phyloP scores from a whole-genome alignment of 257 asterid genomes.

The Solanum virginianum region DNA sequence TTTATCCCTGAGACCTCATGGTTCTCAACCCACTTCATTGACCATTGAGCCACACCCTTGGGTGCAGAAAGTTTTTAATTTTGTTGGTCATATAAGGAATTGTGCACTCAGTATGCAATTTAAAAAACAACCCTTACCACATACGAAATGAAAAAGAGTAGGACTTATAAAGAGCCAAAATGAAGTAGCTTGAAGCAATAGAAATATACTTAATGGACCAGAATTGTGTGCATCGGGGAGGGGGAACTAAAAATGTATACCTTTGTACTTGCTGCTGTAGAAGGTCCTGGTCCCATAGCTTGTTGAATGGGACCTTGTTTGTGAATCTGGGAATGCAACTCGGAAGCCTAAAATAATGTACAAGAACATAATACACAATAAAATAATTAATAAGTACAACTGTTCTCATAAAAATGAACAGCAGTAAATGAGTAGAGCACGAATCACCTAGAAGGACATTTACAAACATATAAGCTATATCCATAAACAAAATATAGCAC shows the following conservation, averaged over 20 bases:
- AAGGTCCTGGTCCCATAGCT: constrained; percentile 63
- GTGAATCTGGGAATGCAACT: constrained; percentile 77
- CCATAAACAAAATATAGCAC: not conserved
- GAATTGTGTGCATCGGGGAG: not conserved
- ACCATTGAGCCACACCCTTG: not conserved
- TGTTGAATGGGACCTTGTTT: constrained; percentile 66
- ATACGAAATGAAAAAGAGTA: not conserved
- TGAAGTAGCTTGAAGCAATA: not conserved
- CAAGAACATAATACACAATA: not conserved
- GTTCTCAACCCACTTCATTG: not conserved
- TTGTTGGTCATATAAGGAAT: not conserved
- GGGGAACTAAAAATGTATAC: constrained; percentile 8
- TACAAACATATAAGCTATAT: not conserved
- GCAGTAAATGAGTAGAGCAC: not conserved
- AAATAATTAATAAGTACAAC: not conserved
- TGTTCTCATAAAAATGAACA: not conserved
- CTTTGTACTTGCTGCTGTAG: constrained; percentile 65
- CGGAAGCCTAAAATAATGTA: constrained; percentile 52
- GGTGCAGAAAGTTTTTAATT: not conserved
- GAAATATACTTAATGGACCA: not conserved
- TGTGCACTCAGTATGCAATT: not conserved
- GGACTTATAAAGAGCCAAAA: not conserved
- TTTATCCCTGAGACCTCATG: not conserved
- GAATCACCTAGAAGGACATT: not conserved
- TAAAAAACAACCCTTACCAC: not conserved